A percentile compares a stretch with the other conserved stretches of the same genome.
Conservation (phyloP, 2,329 filamentous ascomycete genomes). For the Aspergillus ruber region DNA sequence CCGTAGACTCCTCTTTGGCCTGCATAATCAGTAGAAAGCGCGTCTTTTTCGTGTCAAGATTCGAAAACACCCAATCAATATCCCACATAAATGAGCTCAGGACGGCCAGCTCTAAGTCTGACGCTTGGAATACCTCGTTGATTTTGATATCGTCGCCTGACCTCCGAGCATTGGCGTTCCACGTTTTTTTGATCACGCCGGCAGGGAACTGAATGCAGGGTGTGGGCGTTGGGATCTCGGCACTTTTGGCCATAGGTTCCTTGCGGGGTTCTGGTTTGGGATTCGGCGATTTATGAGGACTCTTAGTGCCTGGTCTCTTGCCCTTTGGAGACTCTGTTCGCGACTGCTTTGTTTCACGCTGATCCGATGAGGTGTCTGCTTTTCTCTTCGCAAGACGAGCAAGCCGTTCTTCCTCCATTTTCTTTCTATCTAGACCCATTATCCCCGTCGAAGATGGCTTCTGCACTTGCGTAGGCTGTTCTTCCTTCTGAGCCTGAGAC, state of each 20-base stretch:
- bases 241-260: background rate
- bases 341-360: conserved; percentile 18
- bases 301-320: too few species aligned
- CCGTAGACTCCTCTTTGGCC: conserved; percentile 44
- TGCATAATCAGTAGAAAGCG: conserved; percentile 61
- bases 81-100: conserved; percentile 87
- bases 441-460: conserved; percentile 26
- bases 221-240: conserved; percentile 9
- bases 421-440: conserved; percentile 62
- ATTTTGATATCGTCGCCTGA: conserved; percentile 71
- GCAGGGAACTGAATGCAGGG: conserved; percentile 42
- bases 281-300: background rate
- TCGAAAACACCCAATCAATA: conserved; percentile 68
- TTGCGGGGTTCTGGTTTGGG: background rate
- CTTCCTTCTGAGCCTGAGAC: background rate
- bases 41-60: conserved; percentile 57
- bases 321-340: conserved; percentile 8
- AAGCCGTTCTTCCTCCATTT: conserved; percentile 80
- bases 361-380: conserved; percentile 23
- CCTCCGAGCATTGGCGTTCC: conserved; percentile 58
- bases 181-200: conserved; percentile 76
- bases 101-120: conserved; percentile 66
- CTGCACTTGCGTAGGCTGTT: background rate
- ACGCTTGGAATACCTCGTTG: conserved; percentile 74
- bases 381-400: conserved; percentile 59